Evolutionary conservation across 1,284 basidiomycete species (phyloP).

Genomic region (Cerrena zonata): DNA sequence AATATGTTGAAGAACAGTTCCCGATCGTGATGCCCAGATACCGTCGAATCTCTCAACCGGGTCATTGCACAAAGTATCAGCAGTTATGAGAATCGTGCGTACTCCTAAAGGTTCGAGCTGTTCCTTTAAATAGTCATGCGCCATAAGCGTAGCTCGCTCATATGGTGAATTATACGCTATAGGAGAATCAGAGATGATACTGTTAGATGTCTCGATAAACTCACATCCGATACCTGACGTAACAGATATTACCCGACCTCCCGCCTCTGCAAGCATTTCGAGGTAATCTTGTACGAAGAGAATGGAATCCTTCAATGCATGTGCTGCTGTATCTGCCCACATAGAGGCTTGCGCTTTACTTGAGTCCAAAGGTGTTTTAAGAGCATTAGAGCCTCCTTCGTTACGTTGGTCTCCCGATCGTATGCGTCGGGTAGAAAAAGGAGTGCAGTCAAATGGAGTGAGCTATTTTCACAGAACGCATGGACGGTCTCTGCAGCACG

Average conservation of each 20-base stretch:
- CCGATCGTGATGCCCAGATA: no score
- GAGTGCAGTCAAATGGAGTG: conserved; percentile 27
- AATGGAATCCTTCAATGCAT: conserved; percentile 24
- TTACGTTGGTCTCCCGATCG: not conserved
- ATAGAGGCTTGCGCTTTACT: conserved; percentile 9
- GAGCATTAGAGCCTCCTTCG: not conserved
- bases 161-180: no score
- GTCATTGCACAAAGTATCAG: no score
- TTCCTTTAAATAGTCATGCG: no score
- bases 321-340: conserved; percentile 22
- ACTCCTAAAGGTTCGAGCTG: no score
- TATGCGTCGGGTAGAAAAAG: conserved; percentile 19
- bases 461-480: conserved; percentile 27
- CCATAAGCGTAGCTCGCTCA: no score
- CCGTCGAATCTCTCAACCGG: no score
- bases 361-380: conserved; percentile 2
- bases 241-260: conserved; percentile 27
- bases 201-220: no score
- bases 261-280: conserved; percentile 22
- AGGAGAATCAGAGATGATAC: no score
- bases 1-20: no score
- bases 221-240: conserved; percentile 3
- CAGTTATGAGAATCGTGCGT: no score
- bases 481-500: conserved; percentile 29
- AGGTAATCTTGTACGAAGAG: conserved; percentile 26